Conservation (phyloP, 805 yeast genomes). For the Metschnikowia lachancei region DNA sequence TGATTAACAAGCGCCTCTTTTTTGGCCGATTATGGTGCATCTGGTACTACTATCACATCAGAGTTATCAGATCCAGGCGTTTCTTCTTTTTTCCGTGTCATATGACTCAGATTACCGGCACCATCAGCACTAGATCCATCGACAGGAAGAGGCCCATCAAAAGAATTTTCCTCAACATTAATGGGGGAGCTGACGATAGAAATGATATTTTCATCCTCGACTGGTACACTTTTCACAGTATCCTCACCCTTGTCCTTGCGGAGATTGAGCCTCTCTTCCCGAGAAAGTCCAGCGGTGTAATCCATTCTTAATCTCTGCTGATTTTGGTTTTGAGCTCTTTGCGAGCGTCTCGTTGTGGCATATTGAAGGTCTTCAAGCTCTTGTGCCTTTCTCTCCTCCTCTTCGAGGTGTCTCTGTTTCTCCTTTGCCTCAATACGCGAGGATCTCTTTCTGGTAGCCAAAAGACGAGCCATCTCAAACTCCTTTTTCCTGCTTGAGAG, state of each 20-base stretch:
- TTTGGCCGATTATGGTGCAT: background rate
- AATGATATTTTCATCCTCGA: background rate
- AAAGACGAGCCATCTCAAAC: slow-evolving; percentile 56
- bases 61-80: background rate
- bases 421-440: slow-evolving; percentile 69
- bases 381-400: slow-evolving; percentile 43
- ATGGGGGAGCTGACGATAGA: background rate
- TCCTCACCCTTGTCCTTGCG: slow-evolving; percentile 27
- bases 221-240: background rate
- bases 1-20: background rate
- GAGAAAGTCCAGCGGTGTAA: slow-evolving; percentile 26
- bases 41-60: background rate
- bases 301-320: slow-evolving; percentile 33
- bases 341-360: slow-evolving; percentile 40
- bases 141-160: background rate
- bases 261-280: slow-evolving; percentile 35
- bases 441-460: slow-evolving; percentile 71
- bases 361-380: slow-evolving; percentile 45
- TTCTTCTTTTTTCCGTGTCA: background rate
- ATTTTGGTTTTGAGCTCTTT: slow-evolving; percentile 31
- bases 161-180: background rate
- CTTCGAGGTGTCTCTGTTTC: slow-evolving; percentile 51
- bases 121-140: background rate
- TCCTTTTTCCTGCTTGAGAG: slow-evolving; percentile 58
- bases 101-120: background rate